phyloP scores from a whole-genome alignment of 2,329 filamentous ascomycete species.

The Diaporthe australafricana region DNA sequence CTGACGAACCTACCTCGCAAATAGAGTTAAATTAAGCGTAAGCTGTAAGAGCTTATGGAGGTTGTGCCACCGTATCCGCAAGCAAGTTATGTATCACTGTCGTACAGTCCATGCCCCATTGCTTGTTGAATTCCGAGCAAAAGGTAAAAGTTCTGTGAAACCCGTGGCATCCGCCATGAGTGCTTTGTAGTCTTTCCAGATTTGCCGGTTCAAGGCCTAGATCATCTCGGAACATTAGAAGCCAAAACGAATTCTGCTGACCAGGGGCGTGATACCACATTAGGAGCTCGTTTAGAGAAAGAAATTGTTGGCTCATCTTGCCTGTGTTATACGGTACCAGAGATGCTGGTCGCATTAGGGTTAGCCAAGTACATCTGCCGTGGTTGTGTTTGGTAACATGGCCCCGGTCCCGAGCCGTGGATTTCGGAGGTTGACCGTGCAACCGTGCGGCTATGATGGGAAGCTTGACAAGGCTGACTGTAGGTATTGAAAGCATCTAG shows the following conservation, averaged over 20 bases:
- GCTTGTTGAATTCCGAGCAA: neutral
- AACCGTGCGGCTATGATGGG: neutral
- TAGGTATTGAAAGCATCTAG: no score
- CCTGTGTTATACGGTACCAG: no score
- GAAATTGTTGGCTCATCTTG: neutral
- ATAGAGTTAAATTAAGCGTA: constrained; percentile 2
- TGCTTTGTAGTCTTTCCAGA: neutral
- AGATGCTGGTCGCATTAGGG: neutral
- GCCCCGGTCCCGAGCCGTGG: no score
- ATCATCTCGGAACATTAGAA: no score
- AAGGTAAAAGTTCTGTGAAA: neutral
- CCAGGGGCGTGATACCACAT: neutral
- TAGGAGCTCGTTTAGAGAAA: neutral
- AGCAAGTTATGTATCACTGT: neutral
- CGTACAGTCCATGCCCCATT: neutral
- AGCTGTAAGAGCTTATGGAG: neutral
- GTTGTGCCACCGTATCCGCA: neutral
- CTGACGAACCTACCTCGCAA: neutral
- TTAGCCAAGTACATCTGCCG: neutral
- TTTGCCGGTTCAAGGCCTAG: neutral
- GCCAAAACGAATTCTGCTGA: neutral
- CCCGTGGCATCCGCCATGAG: neutral
- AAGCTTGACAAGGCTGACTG: no score
- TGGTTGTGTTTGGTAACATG: neutral
- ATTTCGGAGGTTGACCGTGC: neutral